A percentile compares a stretch with the other conserved stretches of the same genome.
These are phyloP conservation scores for Rhodotorula toruloides DNA, from an alignment of 768 basidiomycete species.

Conservation along the genomic window DNA sequence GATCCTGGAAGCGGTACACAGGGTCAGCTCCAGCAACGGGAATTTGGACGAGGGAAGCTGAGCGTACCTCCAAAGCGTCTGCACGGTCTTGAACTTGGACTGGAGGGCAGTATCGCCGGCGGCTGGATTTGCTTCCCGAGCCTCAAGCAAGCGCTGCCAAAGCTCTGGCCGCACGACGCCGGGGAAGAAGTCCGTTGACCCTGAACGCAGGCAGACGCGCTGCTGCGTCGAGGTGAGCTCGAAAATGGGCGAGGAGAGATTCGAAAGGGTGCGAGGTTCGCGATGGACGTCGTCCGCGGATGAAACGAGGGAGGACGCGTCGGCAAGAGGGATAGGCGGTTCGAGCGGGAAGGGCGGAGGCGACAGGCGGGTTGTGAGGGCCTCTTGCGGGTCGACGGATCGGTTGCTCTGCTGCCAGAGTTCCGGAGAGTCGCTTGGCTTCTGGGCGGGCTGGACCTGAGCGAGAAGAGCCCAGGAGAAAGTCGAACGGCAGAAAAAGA, in stretches of 20 bases:
- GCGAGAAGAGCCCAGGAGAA: slow-evolving; percentile 26
- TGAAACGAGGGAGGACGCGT: too few relatives aligned
- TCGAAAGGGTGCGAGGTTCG: too few relatives aligned
- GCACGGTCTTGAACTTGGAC: too few relatives aligned
- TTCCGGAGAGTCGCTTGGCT: background rate
- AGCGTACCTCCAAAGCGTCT: slow-evolving; percentile 31
- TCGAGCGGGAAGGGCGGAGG: background rate
- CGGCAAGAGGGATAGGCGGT: background rate
- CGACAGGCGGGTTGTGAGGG: background rate
- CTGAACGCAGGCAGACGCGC: too few relatives aligned
- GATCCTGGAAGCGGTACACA: background rate
- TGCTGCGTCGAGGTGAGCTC: too few relatives aligned
- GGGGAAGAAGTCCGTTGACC: too few relatives aligned
- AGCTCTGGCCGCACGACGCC: too few relatives aligned
- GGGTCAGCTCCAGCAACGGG: background rate
- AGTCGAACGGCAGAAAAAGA: slow-evolving; percentile 28
- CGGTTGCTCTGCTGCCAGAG: slow-evolving; percentile 5
- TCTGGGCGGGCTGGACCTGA: background rate
- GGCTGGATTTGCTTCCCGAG: slow-evolving; percentile 6
- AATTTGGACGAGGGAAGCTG: background rate
- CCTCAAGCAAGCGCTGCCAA: background rate
- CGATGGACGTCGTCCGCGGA: too few relatives aligned
- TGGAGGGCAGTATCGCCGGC: background rate
- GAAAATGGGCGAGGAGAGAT: too few relatives aligned
- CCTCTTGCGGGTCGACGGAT: background rate